Evolutionary conservation across 441 rosid genomes (phyloP), one percentile per base, ranked within the genome.

Genomic region (Bocquillonia castaneifolia): DNA sequence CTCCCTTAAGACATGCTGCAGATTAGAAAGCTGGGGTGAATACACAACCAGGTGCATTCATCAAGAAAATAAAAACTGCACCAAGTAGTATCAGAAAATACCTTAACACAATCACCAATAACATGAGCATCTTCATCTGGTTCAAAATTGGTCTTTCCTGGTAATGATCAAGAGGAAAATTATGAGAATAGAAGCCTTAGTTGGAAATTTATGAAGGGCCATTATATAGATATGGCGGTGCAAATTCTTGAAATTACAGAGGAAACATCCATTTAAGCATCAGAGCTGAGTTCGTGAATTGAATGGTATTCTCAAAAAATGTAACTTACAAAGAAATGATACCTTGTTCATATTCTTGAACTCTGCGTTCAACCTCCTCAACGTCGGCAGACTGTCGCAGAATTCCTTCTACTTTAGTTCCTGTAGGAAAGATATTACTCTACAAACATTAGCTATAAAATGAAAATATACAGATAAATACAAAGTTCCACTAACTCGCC

Each of bases 81-180:
- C 26, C 64, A 69, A 39, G 67, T 31, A 66, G 60, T 26, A 63
- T 63, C 52, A 76, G 57, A 64, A 72, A 44, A 60, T 79, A 94
- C 99, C 97, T 94, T 94, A 55, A 94, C 89, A 84, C 99, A 91
- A 83, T 94, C 99, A 73, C 94, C 99, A 78, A 94, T 78, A 81
- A 94, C 94, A 79, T 94, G 97, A 70, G 97, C 96, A 81, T 94
- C 99, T 84, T 94, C 99, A 72, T 88, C 88, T 72, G 85, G 50
- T 76, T 77, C 79, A 81, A 94, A 94, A 78, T 90, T 96, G 10
- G 76, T 90, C 84, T 82, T 90, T 72, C 99, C 99, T 94, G 82
- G 34, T 37, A 80, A 45, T 29, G 57, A 50, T 15, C 32, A 44
- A 64, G 71, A 64, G 66, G 20, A 69, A 40, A 66, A 67, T 22